Evolutionary conservation across 2,329 filamentous ascomycete species (phyloP).

Genomic region (Calonectria henricotiae): DNA sequence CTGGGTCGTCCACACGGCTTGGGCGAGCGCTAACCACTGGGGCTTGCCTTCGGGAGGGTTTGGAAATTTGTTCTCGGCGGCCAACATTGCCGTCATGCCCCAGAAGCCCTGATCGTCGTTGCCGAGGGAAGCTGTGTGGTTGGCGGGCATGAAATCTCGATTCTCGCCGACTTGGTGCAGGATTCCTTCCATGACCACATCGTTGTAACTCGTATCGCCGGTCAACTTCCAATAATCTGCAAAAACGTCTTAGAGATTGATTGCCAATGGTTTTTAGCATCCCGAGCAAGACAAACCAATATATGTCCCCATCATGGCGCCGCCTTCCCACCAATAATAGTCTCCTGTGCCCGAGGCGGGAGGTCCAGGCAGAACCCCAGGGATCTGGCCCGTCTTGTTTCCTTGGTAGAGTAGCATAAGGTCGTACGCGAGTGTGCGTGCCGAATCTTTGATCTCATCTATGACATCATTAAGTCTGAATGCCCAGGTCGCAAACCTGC

Average conservation of each 20-base stretch:
- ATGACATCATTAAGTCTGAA: neutral
- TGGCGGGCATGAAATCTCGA: conserved; percentile 73
- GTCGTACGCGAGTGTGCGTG: conserved; percentile 67
- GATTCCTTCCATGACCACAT: conserved; percentile 71
- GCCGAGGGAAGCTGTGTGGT: conserved; percentile 73
- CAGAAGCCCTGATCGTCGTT: conserved; percentile 83
- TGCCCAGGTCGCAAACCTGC: neutral
- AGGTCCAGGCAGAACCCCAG: conserved; percentile 73
- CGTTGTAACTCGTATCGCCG: conserved; percentile 76
- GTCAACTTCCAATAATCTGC: conserved; percentile 78
- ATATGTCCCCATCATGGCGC: conserved; percentile 78
- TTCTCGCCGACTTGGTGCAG: conserved; percentile 73
- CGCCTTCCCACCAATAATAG: conserved; percentile 85
- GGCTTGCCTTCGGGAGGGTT: conserved; percentile 70
- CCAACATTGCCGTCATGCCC: conserved; percentile 78
- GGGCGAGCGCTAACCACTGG: conserved; percentile 77
- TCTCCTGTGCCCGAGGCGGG: conserved; percentile 64
- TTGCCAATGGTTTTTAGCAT: neutral
- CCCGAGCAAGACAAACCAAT: conserved; percentile 60
- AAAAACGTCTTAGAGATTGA: neutral
- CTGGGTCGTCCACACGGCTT: conserved; percentile 79
- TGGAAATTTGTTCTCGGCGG: conserved; percentile 77
- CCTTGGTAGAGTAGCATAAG: conserved; percentile 69
- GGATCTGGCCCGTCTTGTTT: conserved; percentile 67
- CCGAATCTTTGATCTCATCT: conserved; percentile 66